Base-by-base conservation (phyloP, 495 filamentous ascomycete species). In the Terfezia boudieri region DNA sequence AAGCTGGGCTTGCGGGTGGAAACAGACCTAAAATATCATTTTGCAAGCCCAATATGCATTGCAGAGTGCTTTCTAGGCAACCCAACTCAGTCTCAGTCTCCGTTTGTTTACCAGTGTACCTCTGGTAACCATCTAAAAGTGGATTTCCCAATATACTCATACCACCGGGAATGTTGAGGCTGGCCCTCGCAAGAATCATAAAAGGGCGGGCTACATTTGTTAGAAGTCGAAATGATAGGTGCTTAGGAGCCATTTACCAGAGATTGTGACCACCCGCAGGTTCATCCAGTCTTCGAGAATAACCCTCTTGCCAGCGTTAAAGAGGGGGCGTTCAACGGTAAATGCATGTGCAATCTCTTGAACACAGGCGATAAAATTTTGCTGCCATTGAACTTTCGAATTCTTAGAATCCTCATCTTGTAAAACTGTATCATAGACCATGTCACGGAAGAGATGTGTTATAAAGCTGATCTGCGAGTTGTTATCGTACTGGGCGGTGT, bases 21-120 rank as follows among this genome's bases (percentile, higher is more conserved):
- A 26, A 35, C 14, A 17, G 60, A 64, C 62, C 62, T 53, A 65
- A 41, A 48, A 65, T 65, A 36, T 65, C 63, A 12, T 65, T 65
- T 37, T 65, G 63, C 17, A 65, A 50, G 4, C 63, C 63, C 53
- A 65, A 55, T 23, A 65, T 58, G 8, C 59, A 43, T 32, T 65
- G 62, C 22, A 65, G 20, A 12, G 64, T 43, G 36, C 54, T 61
- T 20, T 65, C 62, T 6, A 65, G 50, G 22, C 64, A 61, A 2
- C 52, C 38, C 5, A 65, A 51, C n/a, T 37, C 56, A 20, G 48
- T 58, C 2, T 60, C 49, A n/a, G 43, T 17, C 12, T 54, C 37
- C 20, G 46, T 41, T 14, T 12, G 11, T 35, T 46, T 12, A 9
- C 38, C 14, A 60, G 26, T 20, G 48, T 38, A 32, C 22, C 4